phyloP scores from a whole-genome alignment of 192 early-diverging fungal genomes.

The Coemansia sp. region DNA sequence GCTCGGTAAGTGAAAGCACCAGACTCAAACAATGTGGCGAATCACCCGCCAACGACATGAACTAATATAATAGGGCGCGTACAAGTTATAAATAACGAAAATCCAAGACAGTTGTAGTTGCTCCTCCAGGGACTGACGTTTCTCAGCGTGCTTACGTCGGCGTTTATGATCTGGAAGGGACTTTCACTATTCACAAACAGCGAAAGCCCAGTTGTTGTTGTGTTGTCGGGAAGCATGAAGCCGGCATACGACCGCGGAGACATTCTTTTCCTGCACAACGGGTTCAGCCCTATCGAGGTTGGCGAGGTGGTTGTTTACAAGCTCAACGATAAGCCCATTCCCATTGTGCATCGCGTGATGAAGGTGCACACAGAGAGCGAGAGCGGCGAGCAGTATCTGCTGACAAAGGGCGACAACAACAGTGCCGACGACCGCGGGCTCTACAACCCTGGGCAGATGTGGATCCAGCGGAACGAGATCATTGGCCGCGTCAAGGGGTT shows the following conservation, averaged over 20 bases:
- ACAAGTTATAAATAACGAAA: not conserved
- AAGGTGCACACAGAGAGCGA: slow-evolving; percentile 82
- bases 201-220: slow-evolving; percentile 97
- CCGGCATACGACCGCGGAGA: slow-evolving; percentile 95
- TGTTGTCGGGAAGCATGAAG: slow-evolving; percentile 96
- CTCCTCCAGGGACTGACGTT: slow-evolving; percentile 85
- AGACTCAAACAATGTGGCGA: not conserved
- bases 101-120: slow-evolving; percentile 26
- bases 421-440: slow-evolving; percentile 86
- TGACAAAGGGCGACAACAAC: slow-evolving; percentile 99
- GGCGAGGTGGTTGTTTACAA: slow-evolving; percentile 98
- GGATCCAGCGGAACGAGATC: slow-evolving; percentile 88
- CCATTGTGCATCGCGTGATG: slow-evolving; percentile 96
- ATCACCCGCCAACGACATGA: not conserved
- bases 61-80: not conserved
- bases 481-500: slow-evolving; percentile 89
- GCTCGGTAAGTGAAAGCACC: slow-evolving; percentile 40
- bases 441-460: slow-evolving; percentile 83
- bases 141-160: slow-evolving; percentile 85
- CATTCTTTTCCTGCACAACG: slow-evolving; percentile 82
- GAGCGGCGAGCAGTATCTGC: slow-evolving; percentile 78
- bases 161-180: slow-evolving; percentile 97
- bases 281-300: slow-evolving; percentile 69
- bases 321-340: slow-evolving; percentile 82
- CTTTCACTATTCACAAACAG: slow-evolving; percentile 83